Evolutionary conservation across 2,329 filamentous ascomycete species (phyloP), one percentile per base, ranked within the genome.

Genomic region (Fusarium tuaranense): DNA sequence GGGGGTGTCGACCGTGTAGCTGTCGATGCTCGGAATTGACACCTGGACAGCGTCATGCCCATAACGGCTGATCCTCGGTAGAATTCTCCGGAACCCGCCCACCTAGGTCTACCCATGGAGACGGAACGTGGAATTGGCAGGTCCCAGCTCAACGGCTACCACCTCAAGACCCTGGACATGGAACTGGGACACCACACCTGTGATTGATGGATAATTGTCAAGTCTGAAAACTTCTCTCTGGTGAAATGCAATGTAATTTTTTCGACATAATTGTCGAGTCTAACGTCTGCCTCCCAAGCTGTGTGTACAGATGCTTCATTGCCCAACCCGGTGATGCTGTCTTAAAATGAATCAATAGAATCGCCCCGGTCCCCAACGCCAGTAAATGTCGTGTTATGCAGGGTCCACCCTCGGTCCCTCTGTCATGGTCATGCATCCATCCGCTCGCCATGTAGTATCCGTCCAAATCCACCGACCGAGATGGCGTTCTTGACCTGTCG

Each of bases 381-480:
- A 68, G 69, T 74, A 75, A 70, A 75, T 78, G 76, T 73, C 63
- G 61, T 70, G 65, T 68, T 68, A 73, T 75, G 67, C 72, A 69
- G 71, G 65, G 67, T 69, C 67, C 65, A 67, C 69, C 46, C 34
- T 64, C 68, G 38, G 36, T 70, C 39, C 58, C 58, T 70, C 58
- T 55, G 48, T 68, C 53, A 63, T 70, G 27, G 22, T 63, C 69
- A 55, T 66, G 55, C 63, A 64, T 68, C 58, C 63, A 53, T 53
- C 44, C 44, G 60, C 63, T 75, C 57, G 65, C 58, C 57, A 60
- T 68, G 51, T 57, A 30, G 58, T 20, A 51, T 51, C 48, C 46
- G 32, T 65, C 41, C 48, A 60, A 64, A 57, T 64, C 48, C 62
- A 16, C 41, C 30, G n/a, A 62, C 38, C 22, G 20, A 38, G 27